Evolutionary conservation across 257 asterid genomes (phyloP), one percentile per base, ranked within the genome.

Genomic region (Lantana camara): DNA sequence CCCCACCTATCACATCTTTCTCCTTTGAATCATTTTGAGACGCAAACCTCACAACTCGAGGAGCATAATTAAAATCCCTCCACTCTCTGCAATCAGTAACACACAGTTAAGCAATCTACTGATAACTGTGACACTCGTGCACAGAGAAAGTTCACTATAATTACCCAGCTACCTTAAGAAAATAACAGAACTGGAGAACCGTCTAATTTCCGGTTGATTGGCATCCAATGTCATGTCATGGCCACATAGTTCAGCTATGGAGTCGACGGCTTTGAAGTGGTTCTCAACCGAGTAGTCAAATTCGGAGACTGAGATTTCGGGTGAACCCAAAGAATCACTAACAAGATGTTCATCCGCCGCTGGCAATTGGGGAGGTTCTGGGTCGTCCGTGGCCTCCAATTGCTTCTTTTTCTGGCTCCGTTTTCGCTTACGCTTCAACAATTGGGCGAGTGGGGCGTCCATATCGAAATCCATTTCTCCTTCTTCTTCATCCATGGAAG

Each of bases 211-310:
- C 47, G 60, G 74, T 11, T 73, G 74, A 77, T 74, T 75, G 51
- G 60, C 72, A 21, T 72, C 72, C 20, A 47, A 54, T 22, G 67
- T 64, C 9, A 56, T 83, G 2, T 81, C 58, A 30, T 63, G 68
- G 17, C 89, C 85, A 51, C 89, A 85, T 23, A 93, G 82, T 70
- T 59, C 52, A 37, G 79, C 74, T 23, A 90, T 76, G 1, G 63
- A 72, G 52, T 81, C 89, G 0, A 86, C 77, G 17, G 78, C 77
- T 72, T 59, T 77, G 57, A 90, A 80, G 90, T 90, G 95, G 77
- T 88, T 86, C 64, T 88, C 86, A 1, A 83, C 80, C 16, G 97
- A 85, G 67, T 77, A 73, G 63, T 88, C 90, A 38, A 88, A 84
- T 66, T 80, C 72, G 8, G 95, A 86, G 32, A 82, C 83, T 32